Percentiles rank a stretch among this genome's conserved stretches.
These are phyloP conservation scores for Lachancea nothofagi DNA, from an alignment of 805 yeast species.

Conservation along the genomic window DNA sequence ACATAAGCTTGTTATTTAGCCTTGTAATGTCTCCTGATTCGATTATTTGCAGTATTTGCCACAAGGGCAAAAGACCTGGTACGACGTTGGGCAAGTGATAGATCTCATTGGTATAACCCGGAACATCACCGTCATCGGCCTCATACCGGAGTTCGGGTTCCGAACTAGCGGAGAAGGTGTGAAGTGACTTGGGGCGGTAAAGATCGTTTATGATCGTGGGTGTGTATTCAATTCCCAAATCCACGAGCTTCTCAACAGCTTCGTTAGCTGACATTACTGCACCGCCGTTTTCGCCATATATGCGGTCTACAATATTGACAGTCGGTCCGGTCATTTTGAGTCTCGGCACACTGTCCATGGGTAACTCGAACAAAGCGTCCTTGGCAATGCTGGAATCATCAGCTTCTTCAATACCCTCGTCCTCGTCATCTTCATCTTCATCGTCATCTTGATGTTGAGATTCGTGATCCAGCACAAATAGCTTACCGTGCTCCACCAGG, in stretches of 20 bases:
- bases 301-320: constrained; percentile 32
- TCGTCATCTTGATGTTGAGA: constrained; percentile 2
- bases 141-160: constrained; percentile 11
- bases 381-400: constrained; percentile 2
- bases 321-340: constrained; percentile 7
- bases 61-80: constrained; percentile 48
- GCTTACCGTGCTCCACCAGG: constrained; percentile 23
- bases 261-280: constrained; percentile 22
- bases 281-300: constrained; percentile 37
- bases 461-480: constrained; percentile 19
- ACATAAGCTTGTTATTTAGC: constrained; percentile 22
- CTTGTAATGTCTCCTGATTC: constrained; percentile 25
- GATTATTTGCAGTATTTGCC: constrained; percentile 39
- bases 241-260: constrained; percentile 16
- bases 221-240: constrained; percentile 20
- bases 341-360: constrained; percentile 11
- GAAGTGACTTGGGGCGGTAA: constrained; percentile 9
- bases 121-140: constrained; percentile 14
- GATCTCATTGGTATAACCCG: constrained; percentile 11
- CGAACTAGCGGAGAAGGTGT: constrained; percentile 1
- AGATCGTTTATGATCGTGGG: constrained; percentile 12
- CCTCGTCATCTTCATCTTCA: constrained; percentile 4
- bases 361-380: constrained; percentile 7
- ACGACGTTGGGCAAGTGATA: constrained; percentile 38
- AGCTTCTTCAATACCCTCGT: constrained; percentile 7